Percentiles rank a stretch among this genome's conserved stretches.
Evolutionary conservation across 2,329 filamentous ascomycete genomes (phyloP).

Genomic region (Apiospora sp.): DNA sequence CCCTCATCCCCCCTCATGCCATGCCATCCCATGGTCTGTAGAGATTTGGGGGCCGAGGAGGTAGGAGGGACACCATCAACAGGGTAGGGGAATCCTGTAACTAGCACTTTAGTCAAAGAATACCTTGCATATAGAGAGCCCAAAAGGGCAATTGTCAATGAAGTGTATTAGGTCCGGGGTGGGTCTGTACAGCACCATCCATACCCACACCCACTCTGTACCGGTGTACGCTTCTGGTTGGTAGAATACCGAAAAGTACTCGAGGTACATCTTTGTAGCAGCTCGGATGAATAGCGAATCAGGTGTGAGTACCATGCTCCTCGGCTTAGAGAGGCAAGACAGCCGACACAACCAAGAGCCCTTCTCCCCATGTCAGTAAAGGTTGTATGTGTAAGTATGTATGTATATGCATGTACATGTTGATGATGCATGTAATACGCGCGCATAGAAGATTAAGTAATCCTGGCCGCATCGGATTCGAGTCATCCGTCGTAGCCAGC

Average conservation of each 20-base stretch:
- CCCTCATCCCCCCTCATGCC: conserved; percentile 3
- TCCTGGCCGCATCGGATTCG: not conserved
- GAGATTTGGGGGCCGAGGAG: conserved; percentile 7
- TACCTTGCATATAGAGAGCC: conserved; percentile 9
- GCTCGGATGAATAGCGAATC: conserved; percentile 4
- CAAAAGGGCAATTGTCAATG: not conserved
- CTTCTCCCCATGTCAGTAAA: not conserved
- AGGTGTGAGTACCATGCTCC: not conserved
- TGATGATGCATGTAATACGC: not conserved
- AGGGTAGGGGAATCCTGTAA: not conserved
- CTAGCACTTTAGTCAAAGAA: not conserved
- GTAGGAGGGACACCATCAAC: not conserved
- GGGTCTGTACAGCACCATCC: conserved; percentile 9
- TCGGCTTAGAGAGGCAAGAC: conserved; percentile 4
- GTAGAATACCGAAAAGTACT: not conserved
- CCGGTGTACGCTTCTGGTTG: conserved; percentile 4
- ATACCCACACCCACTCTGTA: conserved; percentile 13
- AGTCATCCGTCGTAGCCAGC: not conserved
- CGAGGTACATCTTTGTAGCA: not conserved
- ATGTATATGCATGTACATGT: not conserved
- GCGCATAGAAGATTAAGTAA: conserved; percentile 10
- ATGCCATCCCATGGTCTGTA: conserved; percentile 5
- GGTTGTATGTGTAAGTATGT: not conserved
- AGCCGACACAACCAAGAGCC: not conserved
- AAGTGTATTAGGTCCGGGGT: conserved; percentile 10